Conservation (phyloP, 495 filamentous ascomycete genomes). For the Penicillium goetzii region DNA sequence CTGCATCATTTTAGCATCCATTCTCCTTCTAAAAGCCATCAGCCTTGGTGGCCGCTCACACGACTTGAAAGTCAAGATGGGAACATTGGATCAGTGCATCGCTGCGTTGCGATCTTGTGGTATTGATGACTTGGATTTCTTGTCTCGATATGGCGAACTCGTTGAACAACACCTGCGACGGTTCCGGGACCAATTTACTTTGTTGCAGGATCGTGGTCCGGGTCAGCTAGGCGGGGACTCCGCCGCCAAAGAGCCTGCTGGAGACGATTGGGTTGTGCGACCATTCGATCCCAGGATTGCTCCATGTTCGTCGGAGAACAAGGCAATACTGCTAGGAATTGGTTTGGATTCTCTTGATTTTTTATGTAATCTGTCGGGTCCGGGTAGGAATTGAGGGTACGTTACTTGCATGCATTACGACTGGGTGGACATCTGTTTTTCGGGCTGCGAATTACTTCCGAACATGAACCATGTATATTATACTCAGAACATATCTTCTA, state of each 20-base stretch:
- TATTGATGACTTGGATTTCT: constrained; percentile 1
- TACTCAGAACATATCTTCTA: not conserved
- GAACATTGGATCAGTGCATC: not conserved
- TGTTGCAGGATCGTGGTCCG: not conserved
- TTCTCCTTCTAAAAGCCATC: not conserved
- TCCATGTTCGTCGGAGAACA: not conserved
- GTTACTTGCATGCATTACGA: not conserved
- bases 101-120: not conserved
- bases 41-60: not conserved
- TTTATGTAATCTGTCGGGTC: not conserved
- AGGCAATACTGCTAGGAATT: not conserved
- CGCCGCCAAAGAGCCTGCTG: not conserved
- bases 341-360: not conserved
- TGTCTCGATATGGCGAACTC: not conserved
- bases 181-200: not conserved
- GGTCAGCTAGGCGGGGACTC: not conserved
- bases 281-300: constrained; percentile 1
- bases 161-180: not conserved
- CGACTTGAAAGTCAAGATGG: not conserved
- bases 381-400: not conserved
- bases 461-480: not conserved
- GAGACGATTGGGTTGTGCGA: not conserved
- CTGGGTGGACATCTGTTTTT: not conserved
- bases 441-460: not conserved
- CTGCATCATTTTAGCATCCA: not conserved